Conservation (phyloP, 1,139 yeast genomes). For the Yamadazyma dushanensis region DNA sequence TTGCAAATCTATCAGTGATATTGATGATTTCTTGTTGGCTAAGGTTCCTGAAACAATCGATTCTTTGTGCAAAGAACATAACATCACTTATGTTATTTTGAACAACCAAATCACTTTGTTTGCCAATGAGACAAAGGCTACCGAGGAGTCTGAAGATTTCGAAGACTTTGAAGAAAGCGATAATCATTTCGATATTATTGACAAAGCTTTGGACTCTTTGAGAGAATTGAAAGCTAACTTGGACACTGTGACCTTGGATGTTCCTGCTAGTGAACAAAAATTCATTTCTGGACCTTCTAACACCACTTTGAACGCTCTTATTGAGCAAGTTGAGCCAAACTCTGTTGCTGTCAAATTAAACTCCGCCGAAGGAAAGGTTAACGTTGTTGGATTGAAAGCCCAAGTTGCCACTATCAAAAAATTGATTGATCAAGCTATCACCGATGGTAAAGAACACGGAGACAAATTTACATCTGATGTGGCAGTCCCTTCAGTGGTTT, state of each 20-base stretch:
- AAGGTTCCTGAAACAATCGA: conserved; percentile 49
- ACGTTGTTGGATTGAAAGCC: conserved; percentile 59
- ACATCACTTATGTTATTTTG: conserved; percentile 58
- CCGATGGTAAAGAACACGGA: conserved; percentile 64
- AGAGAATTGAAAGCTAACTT: conserved; percentile 61
- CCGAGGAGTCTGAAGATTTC: conserved; percentile 38
- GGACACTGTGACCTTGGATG: conserved; percentile 48
- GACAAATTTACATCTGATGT: conserved; percentile 54
- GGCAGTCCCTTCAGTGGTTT: conserved; percentile 60
- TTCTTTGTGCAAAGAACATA: conserved; percentile 46
- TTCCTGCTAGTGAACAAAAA: conserved; percentile 59
- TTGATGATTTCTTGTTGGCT: conserved; percentile 65
- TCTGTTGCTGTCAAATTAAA: conserved; percentile 44
- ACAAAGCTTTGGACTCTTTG: conserved; percentile 52
- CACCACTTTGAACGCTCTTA: conserved; percentile 54
- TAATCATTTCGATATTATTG: conserved; percentile 44
- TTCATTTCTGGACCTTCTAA: conserved; percentile 58
- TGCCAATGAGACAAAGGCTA: conserved; percentile 16
- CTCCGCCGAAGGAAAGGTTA: conserved; percentile 53
- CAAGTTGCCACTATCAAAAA: conserved; percentile 55
- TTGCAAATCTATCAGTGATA: conserved; percentile 58
- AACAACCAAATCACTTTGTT: conserved; percentile 46
- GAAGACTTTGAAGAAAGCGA: conserved; percentile 32
- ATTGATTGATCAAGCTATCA: conserved; percentile 55
- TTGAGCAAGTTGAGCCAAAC: conserved; percentile 37